phyloP scores from a whole-genome alignment of 345 rosid species.

The Syzygium grande region DNA sequence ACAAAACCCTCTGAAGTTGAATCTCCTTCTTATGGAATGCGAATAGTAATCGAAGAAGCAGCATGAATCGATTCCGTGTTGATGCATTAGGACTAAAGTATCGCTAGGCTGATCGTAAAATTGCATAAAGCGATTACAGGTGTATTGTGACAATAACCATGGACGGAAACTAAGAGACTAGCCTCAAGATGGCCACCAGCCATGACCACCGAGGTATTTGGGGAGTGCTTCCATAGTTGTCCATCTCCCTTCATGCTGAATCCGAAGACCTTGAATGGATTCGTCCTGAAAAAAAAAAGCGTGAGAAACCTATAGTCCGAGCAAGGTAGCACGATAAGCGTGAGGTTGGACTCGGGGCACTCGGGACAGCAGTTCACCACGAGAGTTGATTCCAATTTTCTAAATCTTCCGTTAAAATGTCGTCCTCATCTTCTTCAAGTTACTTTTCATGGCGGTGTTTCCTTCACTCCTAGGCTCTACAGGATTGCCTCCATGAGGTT shows the following conservation, averaged over 20 bases:
- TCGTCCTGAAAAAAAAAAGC: conserved; percentile 19
- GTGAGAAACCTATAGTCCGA: conserved; percentile 29
- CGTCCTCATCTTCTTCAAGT: not conserved
- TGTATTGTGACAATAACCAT: not conserved
- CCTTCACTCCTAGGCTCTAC: conserved; percentile 14
- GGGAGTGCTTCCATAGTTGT: conserved; percentile 14
- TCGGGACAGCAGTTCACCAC: conserved; percentile 20
- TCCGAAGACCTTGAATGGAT: conserved; percentile 17
- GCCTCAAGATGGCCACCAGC: conserved; percentile 35
- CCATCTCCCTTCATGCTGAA: conserved; percentile 21
- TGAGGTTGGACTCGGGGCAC: conserved; percentile 25
- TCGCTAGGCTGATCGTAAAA: not conserved
- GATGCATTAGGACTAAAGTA: not conserved
- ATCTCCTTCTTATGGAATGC: not conserved
- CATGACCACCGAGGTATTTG: conserved; percentile 6
- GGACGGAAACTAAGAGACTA: not conserved
- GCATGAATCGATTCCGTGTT: not conserved
- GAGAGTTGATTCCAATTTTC: conserved; percentile 3
- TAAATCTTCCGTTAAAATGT: not conserved
- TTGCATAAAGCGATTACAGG: not conserved
- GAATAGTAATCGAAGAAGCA: not conserved
- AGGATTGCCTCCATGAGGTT: conserved; percentile 18
- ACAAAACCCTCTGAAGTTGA: conserved; percentile 26
- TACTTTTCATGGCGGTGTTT: not conserved
- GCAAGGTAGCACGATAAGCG: conserved; percentile 19